A percentile compares a stretch with the other conserved stretches of the same genome.
phyloP scores from a whole-genome alignment of 2,329 filamentous ascomycete species.

The Xylaria sp. region DNA sequence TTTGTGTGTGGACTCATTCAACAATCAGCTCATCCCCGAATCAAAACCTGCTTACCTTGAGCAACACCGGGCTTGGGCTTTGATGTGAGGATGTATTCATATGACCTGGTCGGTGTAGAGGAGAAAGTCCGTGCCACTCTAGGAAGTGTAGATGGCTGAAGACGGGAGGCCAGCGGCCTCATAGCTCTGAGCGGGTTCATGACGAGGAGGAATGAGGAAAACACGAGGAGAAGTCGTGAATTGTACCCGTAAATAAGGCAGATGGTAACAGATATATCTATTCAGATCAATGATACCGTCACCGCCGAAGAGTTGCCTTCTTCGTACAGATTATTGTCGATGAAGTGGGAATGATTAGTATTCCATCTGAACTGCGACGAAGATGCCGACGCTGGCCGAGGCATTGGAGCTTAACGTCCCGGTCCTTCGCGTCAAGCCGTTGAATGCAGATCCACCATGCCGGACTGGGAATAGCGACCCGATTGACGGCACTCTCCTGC shows the following conservation, averaged over 20 bases:
- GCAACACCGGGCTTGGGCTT: slow-evolving; percentile 84
- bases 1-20: neutral
- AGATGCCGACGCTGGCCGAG: slow-evolving; percentile 24
- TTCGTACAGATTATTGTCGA: neutral
- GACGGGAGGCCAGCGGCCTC: slow-evolving; percentile 55
- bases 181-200: slow-evolving; percentile 55
- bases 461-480: no score
- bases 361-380: slow-evolving; percentile 2
- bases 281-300: neutral
- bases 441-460: no score
- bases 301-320: neutral
- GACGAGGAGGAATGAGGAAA: slow-evolving; percentile 9
- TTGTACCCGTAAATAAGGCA: neutral
- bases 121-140: slow-evolving; percentile 50
- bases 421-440: neutral
- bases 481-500: no score
- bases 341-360: neutral
- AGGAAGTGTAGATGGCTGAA: slow-evolving; percentile 54
- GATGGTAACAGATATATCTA: neutral
- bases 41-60: slow-evolving; percentile 53
- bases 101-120: slow-evolving; percentile 44
- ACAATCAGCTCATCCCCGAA: neutral
- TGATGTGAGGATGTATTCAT: slow-evolving; percentile 78
- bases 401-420: neutral
- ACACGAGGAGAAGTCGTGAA: neutral